A percentile compares a stretch with the other conserved stretches of the same genome.
Conservation (phyloP, 805 yeast genomes). For the Metschnikowia bowlesiae region DNA sequence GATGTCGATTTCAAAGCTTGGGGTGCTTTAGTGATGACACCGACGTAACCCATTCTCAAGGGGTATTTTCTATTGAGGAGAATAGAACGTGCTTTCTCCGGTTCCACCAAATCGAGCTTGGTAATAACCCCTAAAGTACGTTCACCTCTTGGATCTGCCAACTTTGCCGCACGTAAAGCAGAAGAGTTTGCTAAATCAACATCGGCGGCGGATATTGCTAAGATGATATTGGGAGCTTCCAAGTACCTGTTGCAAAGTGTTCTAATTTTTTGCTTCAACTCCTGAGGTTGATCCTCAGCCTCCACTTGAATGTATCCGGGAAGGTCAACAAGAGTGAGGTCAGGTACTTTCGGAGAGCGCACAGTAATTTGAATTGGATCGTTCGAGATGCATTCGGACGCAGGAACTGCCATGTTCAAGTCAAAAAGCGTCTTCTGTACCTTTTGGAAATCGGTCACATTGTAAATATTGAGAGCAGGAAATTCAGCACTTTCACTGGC, state of each 20-base stretch:
- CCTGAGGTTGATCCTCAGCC: constrained; percentile 92
- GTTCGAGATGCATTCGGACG: constrained; percentile 76
- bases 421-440: constrained; percentile 87
- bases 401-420: constrained; percentile 88
- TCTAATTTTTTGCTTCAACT: constrained; percentile 73
- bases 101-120: constrained; percentile 83
- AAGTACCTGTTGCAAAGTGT: constrained; percentile 79
- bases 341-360: constrained; percentile 84
- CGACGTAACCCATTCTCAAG: constrained; percentile 93
- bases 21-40: constrained; percentile 88
- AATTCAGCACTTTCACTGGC: constrained; percentile 90
- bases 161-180: constrained; percentile 84
- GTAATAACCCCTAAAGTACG: constrained; percentile 96
- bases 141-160: constrained; percentile 90
- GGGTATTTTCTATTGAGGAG: constrained; percentile 82
- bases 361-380: constrained; percentile 93
- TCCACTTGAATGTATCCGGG: constrained; percentile 98
- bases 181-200: constrained; percentile 96
- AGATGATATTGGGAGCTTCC: constrained; percentile 86
- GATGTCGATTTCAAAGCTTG: constrained; percentile 24
- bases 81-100: constrained; percentile 63
- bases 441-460: constrained; percentile 80
- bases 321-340: constrained; percentile 86
- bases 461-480: constrained; percentile 80
- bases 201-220: constrained; percentile 96